Percentiles rank a stretch among this genome's conserved stretches.
These are phyloP conservation scores for Phytophthora pini DNA, from an alignment of 352 stramenopile species.

Conservation along the genomic window DNA sequence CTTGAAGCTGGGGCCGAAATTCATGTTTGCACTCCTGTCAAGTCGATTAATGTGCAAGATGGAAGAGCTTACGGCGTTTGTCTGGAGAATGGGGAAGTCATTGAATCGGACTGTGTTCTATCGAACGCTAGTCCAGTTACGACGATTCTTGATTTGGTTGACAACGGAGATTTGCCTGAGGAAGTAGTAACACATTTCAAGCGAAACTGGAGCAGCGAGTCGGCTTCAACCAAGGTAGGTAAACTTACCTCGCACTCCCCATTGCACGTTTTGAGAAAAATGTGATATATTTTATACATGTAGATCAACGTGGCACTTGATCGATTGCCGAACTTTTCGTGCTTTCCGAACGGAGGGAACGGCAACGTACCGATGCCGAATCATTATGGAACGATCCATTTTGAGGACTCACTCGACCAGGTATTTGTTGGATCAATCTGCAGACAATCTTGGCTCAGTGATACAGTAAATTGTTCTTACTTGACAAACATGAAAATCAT, in stretches of 20 bases:
- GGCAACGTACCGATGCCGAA: constrained; percentile 71
- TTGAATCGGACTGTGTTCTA: constrained; percentile 73
- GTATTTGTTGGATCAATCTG: constrained; percentile 20
- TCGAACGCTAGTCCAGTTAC: constrained; percentile 82
- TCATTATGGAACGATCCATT: constrained; percentile 91
- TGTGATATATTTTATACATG: background rate
- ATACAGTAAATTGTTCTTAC: background rate
- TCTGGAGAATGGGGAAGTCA: constrained; percentile 54
- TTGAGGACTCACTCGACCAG: constrained; percentile 80
- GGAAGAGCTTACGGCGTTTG: constrained; percentile 64
- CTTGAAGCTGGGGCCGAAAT: constrained; percentile 74
- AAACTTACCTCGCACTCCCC: background rate
- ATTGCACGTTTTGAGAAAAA: too few relatives aligned
- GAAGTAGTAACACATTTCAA: constrained; percentile 74
- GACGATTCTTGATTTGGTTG: constrained; percentile 88
- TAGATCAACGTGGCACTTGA: constrained; percentile 92
- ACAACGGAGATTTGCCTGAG: constrained; percentile 56
- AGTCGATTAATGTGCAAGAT: constrained; percentile 61
- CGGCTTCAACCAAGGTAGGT: constrained; percentile 76
- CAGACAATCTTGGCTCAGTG: background rate
- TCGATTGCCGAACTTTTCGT: constrained; percentile 85
- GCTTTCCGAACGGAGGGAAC: constrained; percentile 69
- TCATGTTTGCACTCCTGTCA: constrained; percentile 67
- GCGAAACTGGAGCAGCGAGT: constrained; percentile 84
- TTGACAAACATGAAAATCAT: background rate